phyloP scores from a whole-genome alignment of 768 basidiomycete species.

The Tricholoma hemisulphureum region DNA sequence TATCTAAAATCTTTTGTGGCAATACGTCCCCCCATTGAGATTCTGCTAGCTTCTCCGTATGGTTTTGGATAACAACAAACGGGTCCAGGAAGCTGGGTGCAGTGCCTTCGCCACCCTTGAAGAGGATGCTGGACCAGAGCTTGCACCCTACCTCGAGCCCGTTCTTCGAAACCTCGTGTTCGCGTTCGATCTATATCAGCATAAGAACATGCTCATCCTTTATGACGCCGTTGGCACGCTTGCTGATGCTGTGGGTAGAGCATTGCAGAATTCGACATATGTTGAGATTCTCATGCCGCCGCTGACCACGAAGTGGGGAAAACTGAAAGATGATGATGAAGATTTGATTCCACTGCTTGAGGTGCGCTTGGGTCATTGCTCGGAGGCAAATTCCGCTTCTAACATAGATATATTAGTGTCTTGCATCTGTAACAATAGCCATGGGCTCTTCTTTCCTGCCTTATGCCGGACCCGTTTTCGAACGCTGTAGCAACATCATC shows the following conservation, averaged over 20 bases:
- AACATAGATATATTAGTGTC: slow-evolving; percentile 56
- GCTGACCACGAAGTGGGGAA: slow-evolving; percentile 85
- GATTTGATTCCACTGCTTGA: slow-evolving; percentile 94
- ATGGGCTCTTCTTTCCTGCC: slow-evolving; percentile 86
- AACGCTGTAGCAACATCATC: slow-evolving; percentile 85
- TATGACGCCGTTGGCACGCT: slow-evolving; percentile 99
- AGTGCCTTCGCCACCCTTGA: slow-evolving; percentile 98
- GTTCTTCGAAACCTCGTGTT: slow-evolving; percentile 92
- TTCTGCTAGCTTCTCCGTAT: slow-evolving; percentile 80
- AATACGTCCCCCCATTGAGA: not conserved
- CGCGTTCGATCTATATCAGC: slow-evolving; percentile 97
- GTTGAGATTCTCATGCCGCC: slow-evolving; percentile 98
- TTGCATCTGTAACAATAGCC: slow-evolving; percentile 96
- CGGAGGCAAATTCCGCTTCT: not conserved
- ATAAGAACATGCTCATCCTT: slow-evolving; percentile 97
- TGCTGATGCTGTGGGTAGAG: slow-evolving; percentile 91
- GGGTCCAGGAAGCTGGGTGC: slow-evolving; percentile 98
- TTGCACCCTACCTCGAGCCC: slow-evolving; percentile 92
- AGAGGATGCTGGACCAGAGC: slow-evolving; percentile 89
- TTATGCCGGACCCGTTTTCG: slow-evolving; percentile 89
- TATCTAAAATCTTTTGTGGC: slow-evolving; percentile 9
- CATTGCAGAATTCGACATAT: slow-evolving; percentile 80
- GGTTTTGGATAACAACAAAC: slow-evolving; percentile 98
- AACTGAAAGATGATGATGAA: slow-evolving; percentile 85
- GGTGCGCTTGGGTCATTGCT: slow-evolving; percentile 46